Percentiles rank a stretch among this genome's conserved stretches.
phyloP scores from a whole-genome alignment of 176 grass and related monocot species.

The Areca catechu region DNA sequence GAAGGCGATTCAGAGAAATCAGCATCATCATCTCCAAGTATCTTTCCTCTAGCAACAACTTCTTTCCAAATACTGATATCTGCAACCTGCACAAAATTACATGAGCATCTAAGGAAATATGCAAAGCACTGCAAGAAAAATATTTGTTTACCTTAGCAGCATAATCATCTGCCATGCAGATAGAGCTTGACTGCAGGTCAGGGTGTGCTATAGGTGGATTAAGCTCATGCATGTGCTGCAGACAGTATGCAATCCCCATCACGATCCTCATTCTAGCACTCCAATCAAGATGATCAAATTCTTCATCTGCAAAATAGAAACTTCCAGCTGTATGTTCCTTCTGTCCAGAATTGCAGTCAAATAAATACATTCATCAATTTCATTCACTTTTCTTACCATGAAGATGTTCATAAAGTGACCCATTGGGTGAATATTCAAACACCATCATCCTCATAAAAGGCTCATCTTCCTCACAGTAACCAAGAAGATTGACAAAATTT shows the following conservation, averaged over 20 bases:
- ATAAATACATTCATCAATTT: neutral
- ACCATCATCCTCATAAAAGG: slow-evolving; percentile 99
- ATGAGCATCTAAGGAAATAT: slow-evolving; percentile 10
- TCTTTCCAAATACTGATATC: slow-evolving; percentile 76
- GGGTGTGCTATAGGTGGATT: slow-evolving; percentile 64
- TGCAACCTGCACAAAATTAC: slow-evolving; percentile 43
- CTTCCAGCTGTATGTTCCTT: slow-evolving; percentile 15
- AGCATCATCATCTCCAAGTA: slow-evolving; percentile 32
- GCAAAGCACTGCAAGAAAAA: neutral
- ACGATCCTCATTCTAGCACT: slow-evolving; percentile 77
- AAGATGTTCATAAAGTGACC: slow-evolving; percentile 89
- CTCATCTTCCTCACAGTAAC: slow-evolving; percentile 82
- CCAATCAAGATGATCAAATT: slow-evolving; percentile 95
- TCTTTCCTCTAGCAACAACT: slow-evolving; percentile 46
- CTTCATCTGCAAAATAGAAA: slow-evolving; percentile 54
- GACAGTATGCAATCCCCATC: slow-evolving; percentile 86
- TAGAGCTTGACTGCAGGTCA: slow-evolving; percentile 62
- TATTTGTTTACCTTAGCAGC: slow-evolving; percentile 55
- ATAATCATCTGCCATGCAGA: slow-evolving; percentile 87
- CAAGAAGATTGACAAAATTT: slow-evolving; percentile 91
- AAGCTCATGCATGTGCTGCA: slow-evolving; percentile 85
- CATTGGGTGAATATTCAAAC: slow-evolving; percentile 78
- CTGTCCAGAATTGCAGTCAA: too few species aligned
- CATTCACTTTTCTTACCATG: slow-evolving; percentile 36
- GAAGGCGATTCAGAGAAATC: slow-evolving; percentile 32